Conservation (phyloP, 1,139 yeast genomes). For the Blastobotrys arbuscula region DNA sequence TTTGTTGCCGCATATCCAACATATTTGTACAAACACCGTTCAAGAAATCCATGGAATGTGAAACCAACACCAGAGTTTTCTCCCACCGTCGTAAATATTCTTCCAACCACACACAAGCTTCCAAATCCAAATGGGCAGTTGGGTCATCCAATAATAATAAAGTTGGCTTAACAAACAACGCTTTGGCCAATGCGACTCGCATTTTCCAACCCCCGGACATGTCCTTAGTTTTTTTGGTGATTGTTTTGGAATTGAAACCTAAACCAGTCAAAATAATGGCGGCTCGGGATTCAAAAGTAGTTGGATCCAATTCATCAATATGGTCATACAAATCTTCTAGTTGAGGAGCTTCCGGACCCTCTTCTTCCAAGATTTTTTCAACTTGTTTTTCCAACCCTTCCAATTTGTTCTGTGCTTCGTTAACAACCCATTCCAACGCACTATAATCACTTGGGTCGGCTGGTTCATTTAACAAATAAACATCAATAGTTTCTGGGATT, state of each 20-base stretch:
- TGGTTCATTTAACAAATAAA: conserved; percentile 91
- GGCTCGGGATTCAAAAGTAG: conserved; percentile 95
- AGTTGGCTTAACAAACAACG: conserved; percentile 35
- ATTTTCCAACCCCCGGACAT: conserved; percentile 99
- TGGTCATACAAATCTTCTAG: conserved; percentile 90
- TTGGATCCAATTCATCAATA: conserved; percentile 92
- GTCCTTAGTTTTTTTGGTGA: conserved; percentile 87
- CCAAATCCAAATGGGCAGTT: conserved; percentile 98
- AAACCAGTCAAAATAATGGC: conserved; percentile 94
- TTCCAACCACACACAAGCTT: conserved; percentile 99
- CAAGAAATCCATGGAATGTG: conserved; percentile 98
- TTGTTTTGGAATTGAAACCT: conserved; percentile 85
- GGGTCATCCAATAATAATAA: conserved; percentile 66
- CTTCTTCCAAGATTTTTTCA: conserved; percentile 81
- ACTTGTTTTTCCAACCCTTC: conserved; percentile 87
- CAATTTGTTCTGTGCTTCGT: conserved; percentile 91
- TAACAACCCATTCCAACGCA: conserved; percentile 93
- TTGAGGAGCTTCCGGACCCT: conserved; percentile 88
- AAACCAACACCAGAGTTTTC: conserved; percentile 86
- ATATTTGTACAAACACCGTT: conserved; percentile 98
- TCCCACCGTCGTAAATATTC: conserved; percentile 94
- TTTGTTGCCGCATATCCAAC: conserved; percentile 89
- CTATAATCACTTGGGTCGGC: conserved; percentile 90
- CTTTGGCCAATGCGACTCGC: conserved; percentile 87
- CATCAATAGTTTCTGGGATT: conserved; percentile 84